These are phyloP conservation scores for Hericium coralloides DNA, from an alignment of 768 basidiomycete species.

Conservation along the genomic window DNA sequence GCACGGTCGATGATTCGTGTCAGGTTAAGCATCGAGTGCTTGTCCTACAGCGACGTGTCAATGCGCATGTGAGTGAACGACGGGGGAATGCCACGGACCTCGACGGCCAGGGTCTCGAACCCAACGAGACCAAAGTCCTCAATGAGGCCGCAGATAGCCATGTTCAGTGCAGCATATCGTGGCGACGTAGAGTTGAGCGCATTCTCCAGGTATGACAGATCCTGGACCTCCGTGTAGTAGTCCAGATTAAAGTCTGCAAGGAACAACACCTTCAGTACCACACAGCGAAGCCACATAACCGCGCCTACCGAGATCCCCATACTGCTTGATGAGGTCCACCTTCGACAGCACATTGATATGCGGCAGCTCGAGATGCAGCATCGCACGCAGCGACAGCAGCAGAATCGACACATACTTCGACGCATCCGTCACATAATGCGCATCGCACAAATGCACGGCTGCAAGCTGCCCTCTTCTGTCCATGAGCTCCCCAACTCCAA, in stretches of 20 bases:
- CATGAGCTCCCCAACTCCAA: neutral
- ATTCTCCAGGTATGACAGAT: constrained; percentile 81
- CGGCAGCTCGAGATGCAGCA: constrained; percentile 98
- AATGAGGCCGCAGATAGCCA: constrained; percentile 85
- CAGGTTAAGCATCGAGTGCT: constrained; percentile 88
- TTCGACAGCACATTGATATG: constrained; percentile 97
- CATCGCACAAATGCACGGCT: constrained; percentile 89
- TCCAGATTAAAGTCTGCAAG: constrained; percentile 87
- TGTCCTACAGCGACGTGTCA: constrained; percentile 51
- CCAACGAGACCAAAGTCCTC: constrained; percentile 91
- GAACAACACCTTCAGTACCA: neutral
- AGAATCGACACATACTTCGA: constrained; percentile 91
- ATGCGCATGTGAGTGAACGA: neutral
- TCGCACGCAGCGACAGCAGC: constrained; percentile 85
- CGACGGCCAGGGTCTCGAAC: constrained; percentile 95
- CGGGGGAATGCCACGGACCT: constrained; percentile 39
- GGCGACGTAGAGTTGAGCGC: constrained; percentile 56
- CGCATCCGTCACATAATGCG: constrained; percentile 94
- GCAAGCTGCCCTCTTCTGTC: constrained; percentile 7
- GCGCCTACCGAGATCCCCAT: constrained; percentile 79
- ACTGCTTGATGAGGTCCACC: constrained; percentile 81
- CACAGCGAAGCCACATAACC: neutral
- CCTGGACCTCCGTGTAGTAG: constrained; percentile 97
- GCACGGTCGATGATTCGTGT: constrained; percentile 81
- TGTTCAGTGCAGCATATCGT: constrained; percentile 72